Percentiles rank a stretch among this genome's conserved stretches.
These are phyloP conservation scores for Irpex lacteus DNA, from an alignment of 1,284 basidiomycete genomes.

Conservation along the genomic window DNA sequence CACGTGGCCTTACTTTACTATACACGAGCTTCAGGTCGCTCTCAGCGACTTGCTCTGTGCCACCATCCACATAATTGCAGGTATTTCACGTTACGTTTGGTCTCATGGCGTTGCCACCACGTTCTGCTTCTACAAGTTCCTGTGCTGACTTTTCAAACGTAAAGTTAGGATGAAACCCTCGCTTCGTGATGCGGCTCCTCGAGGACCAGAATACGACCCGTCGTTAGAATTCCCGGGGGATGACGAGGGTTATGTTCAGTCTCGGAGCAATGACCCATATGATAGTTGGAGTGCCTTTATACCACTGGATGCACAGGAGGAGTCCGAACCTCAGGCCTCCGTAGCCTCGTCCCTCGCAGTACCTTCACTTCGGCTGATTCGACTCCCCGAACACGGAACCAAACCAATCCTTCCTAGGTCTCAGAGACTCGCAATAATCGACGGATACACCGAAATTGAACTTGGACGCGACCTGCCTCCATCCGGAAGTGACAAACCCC, in stretches of 20 bases:
- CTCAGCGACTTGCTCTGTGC: not conserved
- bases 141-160: not conserved
- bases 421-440: constrained; percentile 55
- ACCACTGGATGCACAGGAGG: not conserved
- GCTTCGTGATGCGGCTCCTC: not conserved
- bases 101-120: not conserved
- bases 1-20: no score
- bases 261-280: not conserved
- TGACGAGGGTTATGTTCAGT: constrained; percentile 10
- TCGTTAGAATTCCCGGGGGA: constrained; percentile 58
- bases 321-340: not conserved
- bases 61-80: not conserved
- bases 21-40: no score
- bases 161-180: not conserved
- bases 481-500: constrained; percentile 47
- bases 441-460: constrained; percentile 62
- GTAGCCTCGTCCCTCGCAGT: constrained; percentile 10
- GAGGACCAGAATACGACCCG: constrained; percentile 40
- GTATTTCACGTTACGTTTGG: not conserved
- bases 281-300: not conserved
- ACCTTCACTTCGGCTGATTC: constrained; percentile 54
- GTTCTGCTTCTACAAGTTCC: not conserved
- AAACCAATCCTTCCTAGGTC: constrained; percentile 41
- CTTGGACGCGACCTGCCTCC: constrained; percentile 65
- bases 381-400: constrained; percentile 19